phyloP scores from a whole-genome alignment of 2,329 filamentous ascomycete species.

The Diaporthe sp. region DNA sequence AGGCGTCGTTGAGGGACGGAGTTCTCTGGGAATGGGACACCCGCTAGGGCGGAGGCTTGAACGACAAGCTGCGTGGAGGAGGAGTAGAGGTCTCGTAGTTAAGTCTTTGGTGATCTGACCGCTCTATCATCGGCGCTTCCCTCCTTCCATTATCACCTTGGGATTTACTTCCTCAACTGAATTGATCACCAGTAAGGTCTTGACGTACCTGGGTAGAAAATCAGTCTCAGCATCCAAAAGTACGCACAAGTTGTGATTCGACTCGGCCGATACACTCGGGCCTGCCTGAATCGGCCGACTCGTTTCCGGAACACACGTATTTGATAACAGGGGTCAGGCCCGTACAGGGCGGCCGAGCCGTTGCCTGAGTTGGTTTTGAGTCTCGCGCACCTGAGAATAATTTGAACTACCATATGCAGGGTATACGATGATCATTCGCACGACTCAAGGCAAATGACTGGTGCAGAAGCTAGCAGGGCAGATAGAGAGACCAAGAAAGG shows the following conservation, averaged over 20 bases:
- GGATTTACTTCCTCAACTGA: no score
- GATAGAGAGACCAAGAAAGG: not conserved
- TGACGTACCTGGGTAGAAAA: not conserved
- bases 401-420: not conserved
- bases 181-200: rapidly evolving
- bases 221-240: not conserved
- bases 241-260: not conserved
- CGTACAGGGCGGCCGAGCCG: not conserved
- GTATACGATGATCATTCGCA: not conserved
- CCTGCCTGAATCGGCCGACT: not conserved
- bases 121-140: no score
- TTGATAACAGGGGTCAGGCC: not conserved
- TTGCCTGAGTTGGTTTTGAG: not conserved
- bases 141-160: no score
- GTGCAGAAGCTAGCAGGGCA: not conserved
- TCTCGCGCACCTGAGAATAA: not conserved
- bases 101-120: not conserved
- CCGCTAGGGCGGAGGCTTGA: not conserved
- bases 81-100: not conserved
- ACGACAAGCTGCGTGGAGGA: not conserved
- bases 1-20: not conserved
- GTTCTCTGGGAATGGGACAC: not conserved
- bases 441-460: no score
- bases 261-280: not conserved
- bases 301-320: not conserved